Percentiles rank a stretch among this genome's conserved stretches.
These are phyloP conservation scores for Arxiozyma slooffiae DNA, from an alignment of 1,139 yeast species.

Conservation along the genomic window DNA sequence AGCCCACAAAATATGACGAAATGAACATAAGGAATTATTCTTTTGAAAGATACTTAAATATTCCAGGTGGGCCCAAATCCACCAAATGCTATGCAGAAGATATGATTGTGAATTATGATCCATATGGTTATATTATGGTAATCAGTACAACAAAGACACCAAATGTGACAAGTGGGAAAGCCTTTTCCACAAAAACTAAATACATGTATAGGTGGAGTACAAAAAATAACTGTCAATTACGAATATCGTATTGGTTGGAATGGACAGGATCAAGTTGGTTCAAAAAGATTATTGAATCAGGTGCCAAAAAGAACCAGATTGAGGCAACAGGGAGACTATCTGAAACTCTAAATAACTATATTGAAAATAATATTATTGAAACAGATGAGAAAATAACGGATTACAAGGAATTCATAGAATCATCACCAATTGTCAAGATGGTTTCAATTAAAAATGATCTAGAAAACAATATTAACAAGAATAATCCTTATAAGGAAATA, in stretches of 20 bases:
- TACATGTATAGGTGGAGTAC: conserved; percentile 68
- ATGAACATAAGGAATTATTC: conserved; percentile 62
- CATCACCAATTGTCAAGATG: background rate
- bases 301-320: conserved; percentile 79
- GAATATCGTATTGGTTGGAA: conserved; percentile 60
- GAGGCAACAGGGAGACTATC: conserved; percentile 38
- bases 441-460: background rate
- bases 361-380: conserved; percentile 11
- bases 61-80: conserved; percentile 88
- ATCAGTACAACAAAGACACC: conserved; percentile 73
- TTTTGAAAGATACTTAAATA: conserved; percentile 71
- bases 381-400: background rate
- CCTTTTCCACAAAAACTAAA: conserved; percentile 66
- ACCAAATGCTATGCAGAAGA: conserved; percentile 74
- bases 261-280: conserved; percentile 96
- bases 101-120: conserved; percentile 51
- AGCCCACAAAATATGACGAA: conserved; percentile 59
- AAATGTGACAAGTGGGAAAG: conserved; percentile 88
- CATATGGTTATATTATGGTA: conserved; percentile 46
- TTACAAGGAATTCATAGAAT: background rate
- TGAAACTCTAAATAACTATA: conserved; percentile 12
- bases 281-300: conserved; percentile 83
- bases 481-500: too few relatives aligned
- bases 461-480: background rate
- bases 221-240: conserved; percentile 50